Evolutionary conservation across 169 alveolate species (phyloP), one percentile per base, ranked within the genome.

Genomic region (Plasmodium falciparum): DNA sequence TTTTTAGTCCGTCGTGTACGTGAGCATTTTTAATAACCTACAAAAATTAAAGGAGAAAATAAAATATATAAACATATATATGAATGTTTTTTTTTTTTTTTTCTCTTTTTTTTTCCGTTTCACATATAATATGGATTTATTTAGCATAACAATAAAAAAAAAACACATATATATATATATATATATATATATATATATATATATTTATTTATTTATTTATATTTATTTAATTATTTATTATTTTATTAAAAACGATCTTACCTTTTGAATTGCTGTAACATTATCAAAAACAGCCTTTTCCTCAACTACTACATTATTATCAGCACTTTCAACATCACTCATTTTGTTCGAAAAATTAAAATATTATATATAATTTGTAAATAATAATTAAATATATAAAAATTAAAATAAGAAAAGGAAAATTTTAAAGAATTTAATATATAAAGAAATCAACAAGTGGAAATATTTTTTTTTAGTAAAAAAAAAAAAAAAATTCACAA

Each of bases 1-100:
- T 95, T 65, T 97, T 96, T 61, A 97, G 96, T 69, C 99, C 99
- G 74, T 97, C 99, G 80, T 96, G 95, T 39, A 96, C 95, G 74
- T 94, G 88, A 22, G 99, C 96, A 80, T 96, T 95, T 94, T 93
- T 95, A 70, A 97, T 80, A 17, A 97, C 98, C 94, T 95, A 59
- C 74, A 91, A 62, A 66, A 33, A 3, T 22, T 59, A 11, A 59
- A 33, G 1, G 50, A 73, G 52, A 26, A 93, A 59, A 17, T 12
- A 56, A 39, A 5, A 39, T 39, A 39, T 39, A 39, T 39, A 39
- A 5, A 39, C 9, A 39, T 39, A 39, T 5, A 39, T 9, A 39
- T 39, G 6, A 39, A 6, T 0, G 47, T 39, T 39, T 39, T 39
- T 39, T 39, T 33, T 33, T 33, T 33, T 39, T 39, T 5, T 39